Conservation (phyloP, 78 protist genomes). For the Dictyostelium capitatum region DNA sequence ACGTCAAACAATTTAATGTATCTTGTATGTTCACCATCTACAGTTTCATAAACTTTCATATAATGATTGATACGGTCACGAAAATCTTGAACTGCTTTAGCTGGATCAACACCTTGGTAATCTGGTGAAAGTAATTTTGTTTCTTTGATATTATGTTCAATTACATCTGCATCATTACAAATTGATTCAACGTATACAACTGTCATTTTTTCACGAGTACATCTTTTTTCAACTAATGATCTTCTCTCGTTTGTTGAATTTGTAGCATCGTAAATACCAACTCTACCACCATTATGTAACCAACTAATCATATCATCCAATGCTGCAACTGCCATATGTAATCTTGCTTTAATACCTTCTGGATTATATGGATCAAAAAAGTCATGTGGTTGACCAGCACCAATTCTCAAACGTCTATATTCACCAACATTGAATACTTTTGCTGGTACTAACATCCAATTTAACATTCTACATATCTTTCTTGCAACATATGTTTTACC, state of each 20-base stretch:
- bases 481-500: constrained; percentile 91
- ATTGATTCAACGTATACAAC: constrained; percentile 62
- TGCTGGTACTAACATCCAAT: constrained; percentile 86
- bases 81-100: constrained; percentile 87
- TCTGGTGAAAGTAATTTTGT: constrained; percentile 85
- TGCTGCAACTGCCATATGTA: constrained; percentile 86
- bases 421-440: constrained; percentile 87
- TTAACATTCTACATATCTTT: constrained; percentile 87
- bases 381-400: constrained; percentile 88
- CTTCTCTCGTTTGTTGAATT: constrained; percentile 86
- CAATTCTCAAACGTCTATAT: constrained; percentile 77
- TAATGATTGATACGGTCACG: constrained; percentile 82
- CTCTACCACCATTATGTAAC: constrained; percentile 82
- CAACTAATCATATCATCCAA: constrained; percentile 85
- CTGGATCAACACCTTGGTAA: constrained; percentile 69
- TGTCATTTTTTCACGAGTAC: constrained; percentile 58
- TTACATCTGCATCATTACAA: constrained; percentile 64
- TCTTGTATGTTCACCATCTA: constrained; percentile 37
- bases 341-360: constrained; percentile 85
- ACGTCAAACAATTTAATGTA: constrained; percentile 84
- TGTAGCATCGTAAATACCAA: constrained; percentile 93
- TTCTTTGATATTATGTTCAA: constrained; percentile 80
- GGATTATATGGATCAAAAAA: constrained; percentile 90
- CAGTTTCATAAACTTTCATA: constrained; percentile 80
- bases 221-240: constrained; percentile 42